Conservation (phyloP, 1,139 yeast genomes). For the Pichia sp. region DNA sequence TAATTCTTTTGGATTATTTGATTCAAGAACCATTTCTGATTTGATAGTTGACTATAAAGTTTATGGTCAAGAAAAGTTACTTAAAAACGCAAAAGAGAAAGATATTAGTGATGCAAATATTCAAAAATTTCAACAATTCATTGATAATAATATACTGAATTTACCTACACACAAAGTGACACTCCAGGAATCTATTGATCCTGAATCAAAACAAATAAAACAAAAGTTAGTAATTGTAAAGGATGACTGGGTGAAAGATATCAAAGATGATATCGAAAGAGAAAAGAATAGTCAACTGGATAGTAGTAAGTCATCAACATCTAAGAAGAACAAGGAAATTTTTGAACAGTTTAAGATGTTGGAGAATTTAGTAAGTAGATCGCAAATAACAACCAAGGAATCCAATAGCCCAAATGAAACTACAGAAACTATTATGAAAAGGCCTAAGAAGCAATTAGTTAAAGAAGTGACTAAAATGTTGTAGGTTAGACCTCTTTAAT, state of each 20-base stretch:
- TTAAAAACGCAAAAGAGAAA: constrained; percentile 8
- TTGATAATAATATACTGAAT: constrained; percentile 18
- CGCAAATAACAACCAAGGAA: constrained; percentile 12
- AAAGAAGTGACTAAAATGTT: constrained; percentile 12
- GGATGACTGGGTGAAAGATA: constrained; percentile 17
- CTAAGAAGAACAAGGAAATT: constrained; percentile 11
- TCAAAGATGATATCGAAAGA: constrained; percentile 8
- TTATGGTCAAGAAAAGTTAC: constrained; percentile 7
- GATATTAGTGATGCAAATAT: constrained; percentile 18
- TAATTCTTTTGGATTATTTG: constrained; percentile 18
- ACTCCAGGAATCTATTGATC: constrained; percentile 13
- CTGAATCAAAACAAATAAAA: constrained; percentile 14
- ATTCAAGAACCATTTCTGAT: constrained; percentile 18
- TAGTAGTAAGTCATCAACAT: constrained; percentile 2
- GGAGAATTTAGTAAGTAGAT: constrained; percentile 17
- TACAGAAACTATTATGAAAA: constrained; percentile 12
- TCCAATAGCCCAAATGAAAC: constrained; percentile 5
- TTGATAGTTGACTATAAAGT: constrained; percentile 20
- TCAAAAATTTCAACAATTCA: constrained; percentile 12
- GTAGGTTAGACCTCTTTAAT: neutral
- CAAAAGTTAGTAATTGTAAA: constrained; percentile 23
- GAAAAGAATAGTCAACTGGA: constrained; percentile 1
- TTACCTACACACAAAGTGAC: constrained; percentile 24
- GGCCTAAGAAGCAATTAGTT: constrained; percentile 13
- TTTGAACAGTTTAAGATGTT: constrained; percentile 17